Evolutionary conservation across 441 rosid genomes (phyloP).

Genomic region (Mallotus repandus): DNA sequence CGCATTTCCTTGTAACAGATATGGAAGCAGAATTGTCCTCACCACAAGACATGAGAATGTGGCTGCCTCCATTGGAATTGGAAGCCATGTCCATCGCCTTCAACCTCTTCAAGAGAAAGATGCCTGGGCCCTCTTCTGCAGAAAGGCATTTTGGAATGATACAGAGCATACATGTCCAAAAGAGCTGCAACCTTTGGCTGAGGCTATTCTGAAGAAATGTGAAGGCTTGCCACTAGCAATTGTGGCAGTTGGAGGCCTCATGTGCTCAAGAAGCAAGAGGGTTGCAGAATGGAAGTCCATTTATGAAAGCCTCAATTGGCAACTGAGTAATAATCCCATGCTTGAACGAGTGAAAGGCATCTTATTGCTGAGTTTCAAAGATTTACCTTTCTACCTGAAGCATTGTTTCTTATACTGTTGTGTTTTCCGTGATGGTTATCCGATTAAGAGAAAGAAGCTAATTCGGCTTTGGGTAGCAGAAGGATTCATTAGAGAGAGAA

Average conservation of each 20-base stretch:
- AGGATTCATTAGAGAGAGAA: constrained; percentile 27
- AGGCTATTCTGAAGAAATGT: constrained; percentile 32
- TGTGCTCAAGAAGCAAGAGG: constrained; percentile 23
- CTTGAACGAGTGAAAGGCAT: constrained; percentile 29
- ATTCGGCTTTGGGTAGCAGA: constrained; percentile 34
- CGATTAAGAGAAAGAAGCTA: constrained; percentile 21
- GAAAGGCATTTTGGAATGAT: constrained; percentile 31
- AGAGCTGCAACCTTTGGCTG: constrained; percentile 28
- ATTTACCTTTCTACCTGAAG: constrained; percentile 31
- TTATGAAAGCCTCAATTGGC: constrained; percentile 25
- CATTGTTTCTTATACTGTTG: constrained; percentile 29
- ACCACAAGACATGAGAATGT: constrained; percentile 29
- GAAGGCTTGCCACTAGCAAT: constrained; percentile 45
- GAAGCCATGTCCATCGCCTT: constrained; percentile 22
- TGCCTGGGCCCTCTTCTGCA: constrained; percentile 37
- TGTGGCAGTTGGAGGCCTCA: constrained; percentile 38
- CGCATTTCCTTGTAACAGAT: constrained; percentile 23
- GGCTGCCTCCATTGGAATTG: constrained; percentile 22
- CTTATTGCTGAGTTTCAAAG: constrained; percentile 29
- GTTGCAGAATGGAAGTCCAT: constrained; percentile 23
- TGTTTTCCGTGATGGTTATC: constrained; percentile 23
- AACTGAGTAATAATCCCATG: constrained; percentile 22
- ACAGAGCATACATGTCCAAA: constrained; percentile 26
- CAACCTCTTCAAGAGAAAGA: constrained; percentile 24
- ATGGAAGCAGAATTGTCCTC: constrained; percentile 29